Base-by-base conservation (phyloP, 192 early-diverging fungal genomes). In the Backusella psychrophila region DNA sequence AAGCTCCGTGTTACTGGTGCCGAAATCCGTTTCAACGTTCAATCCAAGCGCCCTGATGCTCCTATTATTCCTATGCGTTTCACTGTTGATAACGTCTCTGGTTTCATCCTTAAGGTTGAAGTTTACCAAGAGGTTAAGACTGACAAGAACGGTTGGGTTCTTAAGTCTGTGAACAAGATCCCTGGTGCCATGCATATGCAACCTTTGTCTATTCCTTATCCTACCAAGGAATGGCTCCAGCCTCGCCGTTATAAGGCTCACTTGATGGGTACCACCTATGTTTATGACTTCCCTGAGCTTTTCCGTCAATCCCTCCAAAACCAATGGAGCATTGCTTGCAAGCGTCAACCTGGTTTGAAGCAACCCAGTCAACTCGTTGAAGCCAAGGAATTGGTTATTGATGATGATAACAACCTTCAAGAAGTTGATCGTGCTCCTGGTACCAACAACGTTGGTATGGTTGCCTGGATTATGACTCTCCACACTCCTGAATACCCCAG, bases 221-320 rank as follows among this genome's bases (percentile, higher is more conserved):
- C 95, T 70, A 94, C 94, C 73, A 98, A 98, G 88, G 96, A 96
- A 83, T 90, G 93, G 87, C 91, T 99, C 77, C 97, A 98, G 86
- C 96, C 97, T 67, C 93, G 94, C 63, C 93, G 98, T 78, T 97
- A 97, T 89, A 96, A 96, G 89, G 97, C 98, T 41, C 98, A 99
- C 77, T 86, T 98, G 70, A 93, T 98, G 91, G 96, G 96, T 72
- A 99, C 98, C 4, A 98, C 97, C 14, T 99, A 98, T 75, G 95
- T 98, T 35, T 99, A 99, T 83, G 98, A 99, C 81, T 99, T 98
- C 89, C 95, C 96, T 17, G 97, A 97, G 68, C 89, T 99, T 75
- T 98, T 99, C 93, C 89, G 93, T 35, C 91, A 96, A 78, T 92
- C 94, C 1, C 82, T 95, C 42, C 91, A 95, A 59, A 89, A 91